Base-by-base conservation (phyloP, 371 early-diverging fungal genomes). In the Mortierella sp. region DNA sequence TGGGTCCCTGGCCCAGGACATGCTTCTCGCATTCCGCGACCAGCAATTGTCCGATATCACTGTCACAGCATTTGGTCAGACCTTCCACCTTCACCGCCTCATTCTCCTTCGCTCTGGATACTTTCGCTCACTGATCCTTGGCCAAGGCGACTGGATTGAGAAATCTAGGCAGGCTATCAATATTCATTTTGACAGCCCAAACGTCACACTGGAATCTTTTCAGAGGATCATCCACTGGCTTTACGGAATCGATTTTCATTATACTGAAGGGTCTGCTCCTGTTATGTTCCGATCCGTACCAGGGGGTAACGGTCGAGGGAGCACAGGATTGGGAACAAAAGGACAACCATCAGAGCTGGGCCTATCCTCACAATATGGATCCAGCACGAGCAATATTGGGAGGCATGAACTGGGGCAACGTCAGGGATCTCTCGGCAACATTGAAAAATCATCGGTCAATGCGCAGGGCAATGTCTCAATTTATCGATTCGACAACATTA, bases 1-100 rank as follows among this genome's bases (percentile, higher is more conserved):
- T n/a, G 75, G 69, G 45, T 80, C 81, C 4, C 47, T 80, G 38
- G 81, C 81, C 19, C 81, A 75, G 28, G 81, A 80, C 41, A 70
- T 80, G 81, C 63, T 80, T 22, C 65, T 80, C 21, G 81, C 81
- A 21, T 65, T 80, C 40, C 76, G 69, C 10, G 76, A 75, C 60
- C 75, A 80, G 58, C 75, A 80, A n/a, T 61, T 80, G n/a, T 67
- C 81, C n/a, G 81, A 80, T 75, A 80, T 80, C 53, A 63, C 69
- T 6, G 76, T 80, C 38, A 65, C 64, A 24, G 76, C 81, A 4
- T 80, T 80, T 62, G 69, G 68, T 11, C 75, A 80, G 63, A 80
- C 81, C n/a, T 80, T 80, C 41, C 66, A 74, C 16, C 69, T 80
- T 21, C 81, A 80, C 28, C 71, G 81, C 5, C 76, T 80, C 32